Percentiles rank a stretch among this genome's conserved stretches.
These are phyloP conservation scores for Spergularia azorica DNA, from an alignment of 179 eudicot species.

Conservation along the genomic window DNA sequence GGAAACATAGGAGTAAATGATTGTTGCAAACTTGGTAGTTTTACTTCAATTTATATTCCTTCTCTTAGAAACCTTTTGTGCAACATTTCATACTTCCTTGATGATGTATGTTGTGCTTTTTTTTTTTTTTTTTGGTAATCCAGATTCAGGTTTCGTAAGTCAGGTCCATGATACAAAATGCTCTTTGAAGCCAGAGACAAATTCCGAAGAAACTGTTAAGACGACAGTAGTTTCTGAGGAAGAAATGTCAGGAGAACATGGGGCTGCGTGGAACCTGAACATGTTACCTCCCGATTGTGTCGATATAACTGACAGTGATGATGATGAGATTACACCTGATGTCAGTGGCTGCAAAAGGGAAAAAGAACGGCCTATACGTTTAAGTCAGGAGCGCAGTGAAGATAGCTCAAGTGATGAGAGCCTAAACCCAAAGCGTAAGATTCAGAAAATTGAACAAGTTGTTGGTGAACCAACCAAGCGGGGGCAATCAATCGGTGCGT, in stretches of 20 bases:
- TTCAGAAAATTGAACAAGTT: conserved; percentile 11
- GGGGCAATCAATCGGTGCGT: not conserved
- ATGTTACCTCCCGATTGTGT: not conserved
- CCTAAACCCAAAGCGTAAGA: not conserved
- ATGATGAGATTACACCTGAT: conserved; percentile 19
- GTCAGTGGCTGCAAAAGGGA: conserved; percentile 1
- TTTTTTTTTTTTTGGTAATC: not conserved
- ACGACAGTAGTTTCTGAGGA: not conserved
- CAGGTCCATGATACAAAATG: not conserved
- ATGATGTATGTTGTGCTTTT: not conserved
- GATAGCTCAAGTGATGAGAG: conserved; percentile 13
- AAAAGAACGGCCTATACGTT: not conserved
- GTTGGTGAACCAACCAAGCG: conserved; percentile 8
- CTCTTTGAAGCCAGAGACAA: not conserved
- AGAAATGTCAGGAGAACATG: not conserved
- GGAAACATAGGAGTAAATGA: no score
- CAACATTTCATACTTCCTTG: no score
- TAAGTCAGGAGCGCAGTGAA: not conserved
- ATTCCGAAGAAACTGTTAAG: conserved; percentile 1
- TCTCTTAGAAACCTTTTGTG: not conserved
- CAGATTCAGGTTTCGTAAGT: conserved; percentile 11
- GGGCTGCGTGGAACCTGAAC: not conserved
- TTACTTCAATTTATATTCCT: no score
- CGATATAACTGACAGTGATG: conserved; percentile 36
- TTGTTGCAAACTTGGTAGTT: no score